Conservation (phyloP, 2,329 filamentous ascomycete species). For the Alternaria angustiovoidea region DNA sequence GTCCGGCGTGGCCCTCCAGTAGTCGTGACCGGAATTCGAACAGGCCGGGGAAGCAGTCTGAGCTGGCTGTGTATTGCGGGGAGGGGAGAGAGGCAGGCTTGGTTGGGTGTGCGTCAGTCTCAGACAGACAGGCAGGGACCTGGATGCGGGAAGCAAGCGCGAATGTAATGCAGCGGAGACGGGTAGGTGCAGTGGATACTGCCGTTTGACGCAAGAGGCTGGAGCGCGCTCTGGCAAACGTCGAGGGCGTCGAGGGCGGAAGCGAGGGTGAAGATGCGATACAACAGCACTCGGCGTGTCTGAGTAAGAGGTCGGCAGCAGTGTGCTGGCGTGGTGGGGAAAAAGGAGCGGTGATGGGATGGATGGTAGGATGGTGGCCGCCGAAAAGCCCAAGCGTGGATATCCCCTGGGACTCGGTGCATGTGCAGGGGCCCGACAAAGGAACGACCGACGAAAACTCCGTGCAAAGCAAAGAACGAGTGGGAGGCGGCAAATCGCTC, state of each 20-base stretch:
- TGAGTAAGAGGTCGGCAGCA: constrained; percentile 1
- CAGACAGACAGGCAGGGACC: constrained; percentile 24
- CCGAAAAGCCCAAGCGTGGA: constrained; percentile 11
- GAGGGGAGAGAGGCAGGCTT: constrained; percentile 17
- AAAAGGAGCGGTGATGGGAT: constrained; percentile 14
- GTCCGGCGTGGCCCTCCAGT: constrained; percentile 25
- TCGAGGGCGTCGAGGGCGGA: not conserved
- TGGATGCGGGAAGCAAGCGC: constrained; percentile 21
- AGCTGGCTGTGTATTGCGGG: not conserved
- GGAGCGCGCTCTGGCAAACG: constrained; percentile 1
- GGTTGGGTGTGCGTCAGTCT: constrained; percentile 22
- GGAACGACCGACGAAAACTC: constrained; percentile 13
- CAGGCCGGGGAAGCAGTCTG: not conserved
- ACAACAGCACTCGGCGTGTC: constrained; percentile 8
- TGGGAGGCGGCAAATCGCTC: constrained; percentile 6
- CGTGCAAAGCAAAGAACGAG: constrained; percentile 11
- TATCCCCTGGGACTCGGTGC: constrained; percentile 10
- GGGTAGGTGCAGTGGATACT: constrained; percentile 19
- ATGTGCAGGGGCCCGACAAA: constrained; percentile 16
- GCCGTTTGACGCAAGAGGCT: constrained; percentile 8
- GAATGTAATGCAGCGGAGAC: constrained; percentile 6
- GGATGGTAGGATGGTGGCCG: constrained; percentile 4
- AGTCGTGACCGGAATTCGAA: constrained; percentile 9
- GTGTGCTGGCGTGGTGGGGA: constrained; percentile 15
- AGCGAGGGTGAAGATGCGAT: not conserved